Evolutionary conservation across 1,284 basidiomycete species (phyloP).

Genomic region (Apiotrichum veenhuisii): DNA sequence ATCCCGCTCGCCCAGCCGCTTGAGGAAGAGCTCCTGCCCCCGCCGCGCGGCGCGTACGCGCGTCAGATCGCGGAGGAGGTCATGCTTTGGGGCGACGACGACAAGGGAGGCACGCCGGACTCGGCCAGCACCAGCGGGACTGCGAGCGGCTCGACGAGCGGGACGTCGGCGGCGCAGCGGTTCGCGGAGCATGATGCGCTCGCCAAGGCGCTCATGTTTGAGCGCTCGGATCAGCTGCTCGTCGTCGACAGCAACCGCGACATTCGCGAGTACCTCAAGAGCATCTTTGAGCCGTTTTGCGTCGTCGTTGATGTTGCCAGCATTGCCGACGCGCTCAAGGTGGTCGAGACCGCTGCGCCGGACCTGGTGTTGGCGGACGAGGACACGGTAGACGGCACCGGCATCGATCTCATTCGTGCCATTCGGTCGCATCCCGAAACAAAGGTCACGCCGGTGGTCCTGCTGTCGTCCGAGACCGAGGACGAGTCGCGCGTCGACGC

Average conservation of each 20-base stretch:
- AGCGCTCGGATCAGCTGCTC: slow-evolving; percentile 25
- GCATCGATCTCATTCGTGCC: slow-evolving; percentile 16
- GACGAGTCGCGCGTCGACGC: slow-evolving; percentile 25
- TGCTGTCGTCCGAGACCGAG: slow-evolving; percentile 18
- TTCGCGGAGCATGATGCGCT: background rate
- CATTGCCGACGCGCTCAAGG: slow-evolving; percentile 39
- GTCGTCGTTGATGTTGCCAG: slow-evolving; percentile 36
- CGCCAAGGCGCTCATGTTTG: slow-evolving; percentile 22
- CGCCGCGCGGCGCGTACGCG: slow-evolving; percentile 20
- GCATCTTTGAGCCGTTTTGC: slow-evolving; percentile 36
- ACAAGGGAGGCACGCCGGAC: background rate
- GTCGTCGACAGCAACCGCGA: slow-evolving; percentile 32
- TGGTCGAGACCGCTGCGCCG: slow-evolving; percentile 21
- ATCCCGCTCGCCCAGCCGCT: slow-evolving; percentile 12
- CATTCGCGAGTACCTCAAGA: slow-evolving; percentile 30
- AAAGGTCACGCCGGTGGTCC: slow-evolving; percentile 16
- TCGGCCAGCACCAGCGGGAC: no score
- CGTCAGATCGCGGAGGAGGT: slow-evolving; percentile 8
- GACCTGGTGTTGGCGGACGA: slow-evolving; percentile 26
- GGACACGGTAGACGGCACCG: slow-evolving; percentile 37
- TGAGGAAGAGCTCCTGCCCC: background rate
- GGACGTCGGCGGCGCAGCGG: background rate
- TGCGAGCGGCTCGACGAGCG: background rate
- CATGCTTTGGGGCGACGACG: background rate
- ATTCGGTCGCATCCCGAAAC: slow-evolving; percentile 11